Conservation (phyloP, 768 basidiomycete genomes). For the Cyclocybe cylindracea region DNA sequence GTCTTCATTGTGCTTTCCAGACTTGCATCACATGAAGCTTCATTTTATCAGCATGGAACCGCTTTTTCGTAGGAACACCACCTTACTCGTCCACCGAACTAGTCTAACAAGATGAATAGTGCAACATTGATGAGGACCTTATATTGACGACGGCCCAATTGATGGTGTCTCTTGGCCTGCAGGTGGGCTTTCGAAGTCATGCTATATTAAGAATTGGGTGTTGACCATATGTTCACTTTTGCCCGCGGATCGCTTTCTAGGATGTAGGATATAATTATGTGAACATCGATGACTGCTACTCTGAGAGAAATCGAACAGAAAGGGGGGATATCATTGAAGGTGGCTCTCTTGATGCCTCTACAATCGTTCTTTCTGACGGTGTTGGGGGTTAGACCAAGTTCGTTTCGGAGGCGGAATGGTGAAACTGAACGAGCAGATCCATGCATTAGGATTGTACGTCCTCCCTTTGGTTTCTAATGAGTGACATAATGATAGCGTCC, state of each 20-base stretch:
- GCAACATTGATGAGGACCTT: constrained; percentile 56
- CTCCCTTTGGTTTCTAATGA: not conserved
- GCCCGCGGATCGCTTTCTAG: constrained; percentile 24
- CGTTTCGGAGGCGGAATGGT: constrained; percentile 61
- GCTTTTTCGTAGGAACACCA: not conserved
- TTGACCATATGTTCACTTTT: not conserved
- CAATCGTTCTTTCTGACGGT: not conserved
- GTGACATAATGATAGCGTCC: not conserved
- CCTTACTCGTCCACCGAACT: not conserved
- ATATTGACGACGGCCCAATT: constrained; percentile 50
- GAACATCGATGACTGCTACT: constrained; percentile 69
- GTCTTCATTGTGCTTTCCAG: constrained; percentile 17
- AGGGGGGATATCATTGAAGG: constrained; percentile 56
- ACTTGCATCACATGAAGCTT: not conserved
- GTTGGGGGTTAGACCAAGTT: constrained; percentile 36
- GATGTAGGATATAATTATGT: constrained; percentile 59
- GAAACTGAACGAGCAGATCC: constrained; percentile 54
- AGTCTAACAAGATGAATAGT: constrained; percentile 36
- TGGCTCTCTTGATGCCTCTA: constrained; percentile 18
- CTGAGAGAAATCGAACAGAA: constrained; percentile 52
- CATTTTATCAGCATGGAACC: constrained; percentile 56
- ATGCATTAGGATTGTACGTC: constrained; percentile 57
- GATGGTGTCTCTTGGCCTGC: constrained; percentile 60
- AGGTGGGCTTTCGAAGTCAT: constrained; percentile 27
- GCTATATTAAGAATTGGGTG: not conserved